These are phyloP conservation scores for Malassezia psittaci DNA, from an alignment of 1,284 basidiomycete species.

Conservation along the genomic window DNA sequence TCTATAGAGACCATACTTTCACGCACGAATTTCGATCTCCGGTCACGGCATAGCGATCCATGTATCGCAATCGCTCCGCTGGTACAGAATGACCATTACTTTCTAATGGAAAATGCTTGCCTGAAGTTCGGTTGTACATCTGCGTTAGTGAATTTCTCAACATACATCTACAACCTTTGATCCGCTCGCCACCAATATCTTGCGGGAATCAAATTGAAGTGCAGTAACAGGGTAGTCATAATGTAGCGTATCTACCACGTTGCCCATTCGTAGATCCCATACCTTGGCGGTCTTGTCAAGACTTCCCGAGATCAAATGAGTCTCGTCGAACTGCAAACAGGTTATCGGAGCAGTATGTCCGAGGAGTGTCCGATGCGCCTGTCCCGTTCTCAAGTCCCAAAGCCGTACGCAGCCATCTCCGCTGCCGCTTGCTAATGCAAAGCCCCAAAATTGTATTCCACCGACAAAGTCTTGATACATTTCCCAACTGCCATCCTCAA, in stretches of 20 bases:
- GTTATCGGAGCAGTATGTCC: slow-evolving; percentile 92
- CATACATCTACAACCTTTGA: slow-evolving; percentile 80
- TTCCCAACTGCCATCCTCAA: slow-evolving; percentile 77
- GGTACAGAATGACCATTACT: slow-evolving; percentile 87
- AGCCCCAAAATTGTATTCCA: slow-evolving; percentile 96
- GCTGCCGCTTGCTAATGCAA: slow-evolving; percentile 88
- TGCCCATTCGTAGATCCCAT: slow-evolving; percentile 90
- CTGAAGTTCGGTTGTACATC: slow-evolving; percentile 90
- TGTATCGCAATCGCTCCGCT: slow-evolving; percentile 80
- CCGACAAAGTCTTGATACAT: slow-evolving; percentile 97
- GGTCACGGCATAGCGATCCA: slow-evolving; percentile 87
- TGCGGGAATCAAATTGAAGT: slow-evolving; percentile 84
- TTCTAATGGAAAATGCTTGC: slow-evolving; percentile 69
- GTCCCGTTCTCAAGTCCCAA: slow-evolving; percentile 99
- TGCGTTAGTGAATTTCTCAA: slow-evolving; percentile 43
- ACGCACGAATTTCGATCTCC: slow-evolving; percentile 78
- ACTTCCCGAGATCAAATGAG: slow-evolving; percentile 79
- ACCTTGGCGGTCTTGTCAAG: slow-evolving; percentile 66
- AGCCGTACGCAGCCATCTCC: slow-evolving; percentile 93
- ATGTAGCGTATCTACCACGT: slow-evolving; percentile 73
- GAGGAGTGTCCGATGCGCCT: slow-evolving; percentile 81
- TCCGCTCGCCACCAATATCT: slow-evolving; percentile 83
- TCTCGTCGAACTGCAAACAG: slow-evolving; percentile 91
- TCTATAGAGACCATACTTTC: slow-evolving; percentile 85
- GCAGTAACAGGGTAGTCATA: slow-evolving; percentile 84